Percentiles rank a stretch among this genome's conserved stretches.
These are phyloP conservation scores for Mortierella sp. DNA, from an alignment of 371 early-diverging fungal species.

Conservation along the genomic window DNA sequence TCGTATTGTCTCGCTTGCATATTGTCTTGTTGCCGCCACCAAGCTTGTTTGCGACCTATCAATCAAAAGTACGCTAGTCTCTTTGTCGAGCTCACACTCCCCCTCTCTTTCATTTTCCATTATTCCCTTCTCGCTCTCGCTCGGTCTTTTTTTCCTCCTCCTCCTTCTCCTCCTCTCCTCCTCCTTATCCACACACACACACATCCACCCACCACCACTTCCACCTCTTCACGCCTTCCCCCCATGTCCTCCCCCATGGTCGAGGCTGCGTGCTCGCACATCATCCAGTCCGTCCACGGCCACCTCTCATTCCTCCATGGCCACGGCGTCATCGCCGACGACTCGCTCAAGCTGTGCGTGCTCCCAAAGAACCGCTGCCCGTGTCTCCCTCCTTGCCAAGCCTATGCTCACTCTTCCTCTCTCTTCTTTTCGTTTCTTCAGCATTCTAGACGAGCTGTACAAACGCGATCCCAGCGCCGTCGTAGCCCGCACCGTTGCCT, in stretches of 20 bases:
- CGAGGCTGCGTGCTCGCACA: slow-evolving; percentile 47
- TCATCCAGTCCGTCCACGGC: slow-evolving; percentile 44
- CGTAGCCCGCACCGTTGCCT: slow-evolving; percentile 6
- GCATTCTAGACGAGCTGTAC: slow-evolving; percentile 38
- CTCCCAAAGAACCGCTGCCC: not conserved
- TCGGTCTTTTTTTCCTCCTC: slow-evolving; percentile 1
- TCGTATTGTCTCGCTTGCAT: too few relatives aligned
- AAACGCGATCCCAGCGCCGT: slow-evolving; percentile 22
- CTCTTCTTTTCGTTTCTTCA: not conserved
- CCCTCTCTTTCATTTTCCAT: too few relatives aligned
- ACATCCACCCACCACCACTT: not conserved
- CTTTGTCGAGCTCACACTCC: too few relatives aligned
- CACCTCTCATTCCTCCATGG: slow-evolving; percentile 42
- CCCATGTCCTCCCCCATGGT: slow-evolving; percentile 23
- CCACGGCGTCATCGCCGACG: slow-evolving; percentile 45
- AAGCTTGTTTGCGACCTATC: too few relatives aligned
- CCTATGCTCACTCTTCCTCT: not conserved
- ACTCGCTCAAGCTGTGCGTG: slow-evolving; percentile 45
- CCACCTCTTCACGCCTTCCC: not conserved
- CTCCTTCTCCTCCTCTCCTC: not conserved
- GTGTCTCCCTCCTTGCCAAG: not conserved
- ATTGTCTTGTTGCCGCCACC: too few relatives aligned
- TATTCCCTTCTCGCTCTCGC: too few relatives aligned
- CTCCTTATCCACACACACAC: not conserved
- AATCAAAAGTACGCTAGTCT: too few relatives aligned